These are phyloP conservation scores for Saturnispora sekii DNA, from an alignment of 805 yeast species.

Conservation along the genomic window DNA sequence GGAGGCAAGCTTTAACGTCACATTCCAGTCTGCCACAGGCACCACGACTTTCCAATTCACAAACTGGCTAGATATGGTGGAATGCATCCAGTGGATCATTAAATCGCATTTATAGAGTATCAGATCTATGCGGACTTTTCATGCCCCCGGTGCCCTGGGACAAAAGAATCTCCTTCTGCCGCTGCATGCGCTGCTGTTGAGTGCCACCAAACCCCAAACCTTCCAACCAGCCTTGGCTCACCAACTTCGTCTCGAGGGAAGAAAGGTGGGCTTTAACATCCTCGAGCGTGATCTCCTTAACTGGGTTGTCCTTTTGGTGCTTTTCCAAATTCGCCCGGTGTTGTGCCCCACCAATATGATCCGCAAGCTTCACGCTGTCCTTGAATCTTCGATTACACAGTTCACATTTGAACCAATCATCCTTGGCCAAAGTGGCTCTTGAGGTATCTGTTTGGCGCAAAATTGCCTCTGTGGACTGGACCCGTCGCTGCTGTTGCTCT, in stretches of 20 bases:
- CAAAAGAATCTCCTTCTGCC: background rate
- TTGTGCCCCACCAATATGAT: conserved; percentile 71
- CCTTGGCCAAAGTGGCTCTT: conserved; percentile 2
- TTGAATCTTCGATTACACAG: conserved; percentile 71
- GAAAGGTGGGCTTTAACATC: conserved; percentile 31
- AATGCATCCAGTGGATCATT: conserved; percentile 47
- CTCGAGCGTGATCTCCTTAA: conserved; percentile 36
- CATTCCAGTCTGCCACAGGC: conserved; percentile 10
- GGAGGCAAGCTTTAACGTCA: conserved; percentile 12
- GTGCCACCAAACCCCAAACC: conserved; percentile 6
- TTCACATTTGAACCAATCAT: conserved; percentile 78
- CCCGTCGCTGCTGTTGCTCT: conserved; percentile 1
- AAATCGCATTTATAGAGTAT: conserved; percentile 9
- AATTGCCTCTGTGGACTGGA: background rate
- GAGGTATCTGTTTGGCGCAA: background rate
- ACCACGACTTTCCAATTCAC: conserved; percentile 27
- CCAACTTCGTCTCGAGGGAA: conserved; percentile 3
- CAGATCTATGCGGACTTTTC: no score
- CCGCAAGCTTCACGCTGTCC: conserved; percentile 72
- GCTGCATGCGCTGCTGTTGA: background rate
- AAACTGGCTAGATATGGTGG: conserved; percentile 42
- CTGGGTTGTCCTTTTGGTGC: conserved; percentile 13
- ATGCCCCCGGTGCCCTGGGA: no score
- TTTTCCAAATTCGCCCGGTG: conserved; percentile 42
- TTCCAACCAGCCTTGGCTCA: conserved; percentile 5